Conservation (phyloP, 192 early-diverging fungal genomes). For the Rhizoclosmatium sp. region DNA sequence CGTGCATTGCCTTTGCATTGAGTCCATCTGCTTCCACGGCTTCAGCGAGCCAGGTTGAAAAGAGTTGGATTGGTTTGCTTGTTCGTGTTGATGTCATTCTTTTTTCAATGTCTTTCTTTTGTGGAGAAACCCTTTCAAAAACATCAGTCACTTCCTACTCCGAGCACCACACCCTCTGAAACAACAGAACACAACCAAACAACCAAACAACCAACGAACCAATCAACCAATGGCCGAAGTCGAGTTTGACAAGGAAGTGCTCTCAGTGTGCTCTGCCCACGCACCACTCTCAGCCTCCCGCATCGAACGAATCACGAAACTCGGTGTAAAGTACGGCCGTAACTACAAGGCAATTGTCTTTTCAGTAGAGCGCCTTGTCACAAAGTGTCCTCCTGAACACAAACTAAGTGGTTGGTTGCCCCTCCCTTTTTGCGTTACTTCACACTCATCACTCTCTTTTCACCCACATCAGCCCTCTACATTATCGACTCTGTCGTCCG, state of each 20-base stretch:
- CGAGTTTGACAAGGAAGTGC: conserved; percentile 63
- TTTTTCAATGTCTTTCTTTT: not conserved
- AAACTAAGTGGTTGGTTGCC: conserved; percentile 49
- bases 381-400: conserved; percentile 54
- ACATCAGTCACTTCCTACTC: too few species aligned
- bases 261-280: conserved; percentile 52
- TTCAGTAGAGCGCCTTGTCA: conserved; percentile 56
- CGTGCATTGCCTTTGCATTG: not conserved
- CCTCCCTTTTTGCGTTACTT: not conserved
- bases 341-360: conserved; percentile 56
- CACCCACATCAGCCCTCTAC: conserved; percentile 41
- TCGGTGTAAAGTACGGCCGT: conserved; percentile 56
- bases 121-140: not conserved
- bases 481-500: conserved; percentile 59
- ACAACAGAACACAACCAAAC: too few species aligned
- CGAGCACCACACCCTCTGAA: too few species aligned
- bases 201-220: not conserved
- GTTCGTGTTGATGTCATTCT: not conserved
- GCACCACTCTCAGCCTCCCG: conserved; percentile 60
- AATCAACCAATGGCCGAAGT: conserved; percentile 12
- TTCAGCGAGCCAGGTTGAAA: not conserved
- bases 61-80: not conserved
- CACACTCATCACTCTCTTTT: not conserved
- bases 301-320: conserved; percentile 56
- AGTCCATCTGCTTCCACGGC: not conserved